Percentiles rank a stretch among this genome's conserved stretches.
Conservation (phyloP, 768 basidiomycete species). For the Boletus reticuloceps region DNA sequence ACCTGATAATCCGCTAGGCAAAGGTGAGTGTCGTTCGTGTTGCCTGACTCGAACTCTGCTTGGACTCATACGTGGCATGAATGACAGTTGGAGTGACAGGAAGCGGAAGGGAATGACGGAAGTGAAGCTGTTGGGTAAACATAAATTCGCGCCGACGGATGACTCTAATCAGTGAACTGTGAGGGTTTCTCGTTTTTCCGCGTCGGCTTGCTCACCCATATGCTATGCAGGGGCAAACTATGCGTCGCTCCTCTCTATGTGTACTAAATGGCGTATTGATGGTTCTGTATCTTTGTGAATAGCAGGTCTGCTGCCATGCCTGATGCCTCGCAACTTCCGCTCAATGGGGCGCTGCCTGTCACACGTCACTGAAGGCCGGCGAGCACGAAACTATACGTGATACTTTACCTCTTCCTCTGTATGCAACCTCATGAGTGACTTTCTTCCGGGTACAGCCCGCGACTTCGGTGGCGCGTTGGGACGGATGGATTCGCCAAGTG, state of each 20-base stretch:
- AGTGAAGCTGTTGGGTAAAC: slow-evolving; percentile 62
- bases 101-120: slow-evolving; percentile 87
- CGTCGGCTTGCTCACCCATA: slow-evolving; percentile 8
- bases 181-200: not conserved
- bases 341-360: slow-evolving; percentile 9
- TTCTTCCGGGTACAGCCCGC: slow-evolving; percentile 18
- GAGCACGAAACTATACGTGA: slow-evolving; percentile 23
- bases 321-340: slow-evolving; percentile 9
- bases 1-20: slow-evolving; percentile 85
- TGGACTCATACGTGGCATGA: slow-evolving; percentile 16
- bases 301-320: slow-evolving; percentile 20
- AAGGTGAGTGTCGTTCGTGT: slow-evolving; percentile 51
- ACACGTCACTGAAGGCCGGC: slow-evolving; percentile 13
- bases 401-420: slow-evolving; percentile 20
- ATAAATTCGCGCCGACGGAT: slow-evolving; percentile 62
- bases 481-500: slow-evolving; percentile 13
- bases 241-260: slow-evolving; percentile 19
- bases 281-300: slow-evolving; percentile 26
- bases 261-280: slow-evolving; percentile 24
- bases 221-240: slow-evolving; percentile 10
- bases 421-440: slow-evolving; percentile 20
- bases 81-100: slow-evolving; percentile 83
- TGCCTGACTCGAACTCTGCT: not conserved
- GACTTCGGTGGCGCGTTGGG: slow-evolving; percentile 14
- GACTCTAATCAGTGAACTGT: slow-evolving; percentile 38